Evolutionary conservation across 108 stramenopile genomes (phyloP).

Genomic region (Nitzschia sp.): DNA sequence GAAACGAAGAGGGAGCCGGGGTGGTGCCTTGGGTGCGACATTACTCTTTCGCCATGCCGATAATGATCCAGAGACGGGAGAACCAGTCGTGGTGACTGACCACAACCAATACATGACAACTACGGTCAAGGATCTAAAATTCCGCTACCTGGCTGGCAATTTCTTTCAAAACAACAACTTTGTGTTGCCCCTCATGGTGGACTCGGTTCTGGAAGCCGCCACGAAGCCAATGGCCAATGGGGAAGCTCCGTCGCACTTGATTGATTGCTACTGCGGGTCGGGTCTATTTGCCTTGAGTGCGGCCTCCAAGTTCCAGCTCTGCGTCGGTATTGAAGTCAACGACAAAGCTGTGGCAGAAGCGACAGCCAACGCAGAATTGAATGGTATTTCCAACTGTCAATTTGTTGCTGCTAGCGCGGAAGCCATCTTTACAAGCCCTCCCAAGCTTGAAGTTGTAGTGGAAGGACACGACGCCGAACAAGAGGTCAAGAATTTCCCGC

Average conservation of each 20-base stretch:
- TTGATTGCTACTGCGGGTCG: conserved; percentile 97
- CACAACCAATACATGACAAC: conserved; percentile 77
- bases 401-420: conserved; percentile 91
- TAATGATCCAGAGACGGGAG: conserved; percentile 38
- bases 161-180: conserved; percentile 98
- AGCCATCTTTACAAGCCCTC: conserved; percentile 76
- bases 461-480: conserved; percentile 30
- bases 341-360: conserved; percentile 86
- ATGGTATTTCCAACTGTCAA: conserved; percentile 79
- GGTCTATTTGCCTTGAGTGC: conserved; percentile 90
- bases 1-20: conserved; percentile 1
- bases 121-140: conserved; percentile 62
- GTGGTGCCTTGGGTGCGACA: conserved; percentile 67
- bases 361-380: conserved; percentile 75
- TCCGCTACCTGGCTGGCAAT: conserved; percentile 92
- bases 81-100: conserved; percentile 75
- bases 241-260: conserved; percentile 53
- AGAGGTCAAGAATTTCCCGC: conserved; percentile 66
- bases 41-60: conserved; percentile 84
- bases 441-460: conserved; percentile 12
- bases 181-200: conserved; percentile 91
- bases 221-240: conserved; percentile 8
- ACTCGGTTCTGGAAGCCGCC: conserved; percentile 76
- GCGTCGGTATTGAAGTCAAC: conserved; percentile 96
- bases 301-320: conserved; percentile 69